phyloP scores from a whole-genome alignment of 1,284 basidiomycete genomes.

The Tremellales sp. region DNA sequence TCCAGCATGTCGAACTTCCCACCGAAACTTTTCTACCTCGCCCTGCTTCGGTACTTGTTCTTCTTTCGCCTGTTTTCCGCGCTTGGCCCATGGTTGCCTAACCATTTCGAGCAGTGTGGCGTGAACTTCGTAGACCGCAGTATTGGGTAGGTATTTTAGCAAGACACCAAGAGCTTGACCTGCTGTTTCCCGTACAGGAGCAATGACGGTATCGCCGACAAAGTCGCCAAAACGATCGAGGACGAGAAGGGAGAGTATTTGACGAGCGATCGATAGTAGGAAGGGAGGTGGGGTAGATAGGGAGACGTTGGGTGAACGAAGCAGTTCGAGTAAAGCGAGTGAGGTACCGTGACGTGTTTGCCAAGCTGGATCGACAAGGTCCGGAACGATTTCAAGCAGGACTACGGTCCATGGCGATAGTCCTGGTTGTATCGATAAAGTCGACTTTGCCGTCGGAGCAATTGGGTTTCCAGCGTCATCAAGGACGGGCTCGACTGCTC shows the following conservation, averaged over 20 bases:
- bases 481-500: constrained; percentile 34
- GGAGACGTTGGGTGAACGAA: constrained; percentile 70
- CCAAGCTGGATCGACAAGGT: constrained; percentile 82
- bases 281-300: constrained; percentile 60
- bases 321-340: constrained; percentile 81
- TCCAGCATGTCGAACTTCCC: constrained; percentile 97
- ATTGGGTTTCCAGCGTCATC: constrained; percentile 29
- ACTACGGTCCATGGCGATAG: constrained; percentile 87
- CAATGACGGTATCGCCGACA: constrained; percentile 91
- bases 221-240: constrained; percentile 97
- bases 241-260: constrained; percentile 86
- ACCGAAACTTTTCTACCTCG: constrained; percentile 61
- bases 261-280: constrained; percentile 64
- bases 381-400: constrained; percentile 73
- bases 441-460: constrained; percentile 9
- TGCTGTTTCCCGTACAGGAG: constrained; percentile 93
- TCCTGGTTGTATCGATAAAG: constrained; percentile 52
- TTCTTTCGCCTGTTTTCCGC: constrained; percentile 45
- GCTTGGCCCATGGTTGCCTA: constrained; percentile 64
- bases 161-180: constrained; percentile 91
- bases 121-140: constrained; percentile 75
- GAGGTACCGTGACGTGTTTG: constrained; percentile 93
- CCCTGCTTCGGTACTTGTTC: constrained; percentile 11
- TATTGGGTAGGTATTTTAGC: constrained; percentile 75
- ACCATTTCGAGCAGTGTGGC: constrained; percentile 88